Evolutionary conservation across 83 land plant genomes (phyloP).

Genomic region (Thuja plicata): DNA sequence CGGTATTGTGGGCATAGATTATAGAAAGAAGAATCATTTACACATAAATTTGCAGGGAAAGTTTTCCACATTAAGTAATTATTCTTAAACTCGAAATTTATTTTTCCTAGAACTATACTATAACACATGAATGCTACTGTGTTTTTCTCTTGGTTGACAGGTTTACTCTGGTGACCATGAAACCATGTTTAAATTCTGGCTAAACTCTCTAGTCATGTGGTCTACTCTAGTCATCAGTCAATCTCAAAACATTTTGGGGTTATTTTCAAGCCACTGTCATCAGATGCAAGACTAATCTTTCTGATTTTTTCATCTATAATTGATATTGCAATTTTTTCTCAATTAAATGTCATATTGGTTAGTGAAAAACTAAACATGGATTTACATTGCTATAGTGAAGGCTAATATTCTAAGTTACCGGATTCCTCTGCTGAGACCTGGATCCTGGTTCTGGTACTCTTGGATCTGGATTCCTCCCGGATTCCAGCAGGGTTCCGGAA

Average conservation of each 20-base stretch:
- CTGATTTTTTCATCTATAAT: too few species aligned
- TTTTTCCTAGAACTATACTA: neutral
- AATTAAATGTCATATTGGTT: neutral
- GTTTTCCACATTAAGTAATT: neutral
- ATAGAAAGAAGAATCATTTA: neutral
- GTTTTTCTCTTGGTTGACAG: neutral
- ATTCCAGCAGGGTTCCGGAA: too few species aligned
- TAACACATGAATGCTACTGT: neutral
- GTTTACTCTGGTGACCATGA: neutral
- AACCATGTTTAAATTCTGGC: neutral
- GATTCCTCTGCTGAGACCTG: too few species aligned
- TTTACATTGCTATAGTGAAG: neutral
- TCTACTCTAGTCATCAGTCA: neutral
- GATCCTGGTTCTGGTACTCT: too few species aligned
- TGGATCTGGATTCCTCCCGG: too few species aligned
- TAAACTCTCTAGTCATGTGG: neutral
- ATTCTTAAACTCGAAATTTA: neutral
- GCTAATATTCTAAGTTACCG: too few species aligned
- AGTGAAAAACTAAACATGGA: neutral
- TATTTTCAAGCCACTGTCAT: neutral
- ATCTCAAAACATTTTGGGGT: neutral
- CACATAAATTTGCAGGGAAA: neutral
- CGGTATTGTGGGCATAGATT: neutral
- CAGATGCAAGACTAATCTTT: neutral
- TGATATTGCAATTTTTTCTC: neutral